Base-by-base conservation (phyloP, 2,329 filamentous ascomycete genomes). In the Fusarium foetens region DNA sequence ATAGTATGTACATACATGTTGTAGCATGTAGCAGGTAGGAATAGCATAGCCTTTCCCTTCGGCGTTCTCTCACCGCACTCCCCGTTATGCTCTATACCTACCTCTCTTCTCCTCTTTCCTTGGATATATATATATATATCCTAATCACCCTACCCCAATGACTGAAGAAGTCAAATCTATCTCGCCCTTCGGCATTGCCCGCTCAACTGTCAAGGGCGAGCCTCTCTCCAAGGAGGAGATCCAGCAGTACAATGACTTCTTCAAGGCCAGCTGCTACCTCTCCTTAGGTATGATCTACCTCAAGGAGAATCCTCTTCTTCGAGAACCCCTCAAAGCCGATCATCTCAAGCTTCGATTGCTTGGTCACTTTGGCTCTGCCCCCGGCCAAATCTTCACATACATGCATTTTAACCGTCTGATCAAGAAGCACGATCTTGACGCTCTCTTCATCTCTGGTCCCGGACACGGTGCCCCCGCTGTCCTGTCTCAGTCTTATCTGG, bases 391-490 rank as follows among this genome's bases (percentile, higher is more conserved):
- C 65, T 94, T 95, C 81, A 93, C 92, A 38, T 94, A 91, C 80
- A 93, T 94, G 84, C 92, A 94, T 82, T 92, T 94, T 86, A 94
- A 94, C 81, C 90, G 92, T 38, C 83, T 94, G 66, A 94, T 94
- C 85, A 94, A 92, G 81, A 94, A 94, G 81, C 92, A 94, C 77
- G 88, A 93, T 71, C 83, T 94, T 54, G 87, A 95, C 76, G 86
- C 89, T 35, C 86, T 93, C 74, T 94, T 93, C 79, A 85, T 95
- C 64, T 93, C 91, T 4, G 93, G 93, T 10, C 93, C 93, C 1
- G 93, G 93, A 43, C 93, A 95, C 74, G 93, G 93, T 62, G 93
- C 93, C 3, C 93, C 93, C 0, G 93, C 91, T 11, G 88, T 94
- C 16, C 86, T 95, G 36, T 92, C 92, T 0, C 92, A 94, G 80